Evolutionary conservation across 2,329 filamentous ascomycete genomes (phyloP), one percentile per base, ranked within the genome.

Genomic region (Colletotrichum cuscutae): DNA sequence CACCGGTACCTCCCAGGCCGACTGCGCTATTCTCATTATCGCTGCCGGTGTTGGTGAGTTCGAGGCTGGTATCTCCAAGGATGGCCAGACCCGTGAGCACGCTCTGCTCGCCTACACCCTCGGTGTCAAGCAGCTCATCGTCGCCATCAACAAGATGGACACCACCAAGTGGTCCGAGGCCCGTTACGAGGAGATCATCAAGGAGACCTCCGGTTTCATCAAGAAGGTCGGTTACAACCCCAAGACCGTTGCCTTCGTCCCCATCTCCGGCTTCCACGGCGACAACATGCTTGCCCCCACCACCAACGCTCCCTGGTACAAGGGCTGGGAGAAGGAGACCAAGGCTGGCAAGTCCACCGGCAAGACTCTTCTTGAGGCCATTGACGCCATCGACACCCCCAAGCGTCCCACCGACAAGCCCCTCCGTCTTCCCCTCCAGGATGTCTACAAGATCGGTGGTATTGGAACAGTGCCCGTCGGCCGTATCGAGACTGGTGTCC

Each of bases 51-150:
- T 95, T 95, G 97, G 97, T 98, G 97, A 99, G 93, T 99, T 99
- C 93, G 97, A 99, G 93, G 97, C 97, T 93, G 97, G 97, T 98
- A 99, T 99, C 94, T 98, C 97, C 93, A 99, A 99, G 95, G 97
- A 98, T 95, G 97, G 97, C 88, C 97, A 99, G 94, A 99, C 97
- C 82, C 97, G 97, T 94, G 97, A 99, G 95, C 97, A 99, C 94
- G 97, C 97, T 89, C 94, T 99, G 83, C 95, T 99, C 85, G 96
- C 97, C 87, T 98, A 97, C 94, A 98, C 97, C 87, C 94, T 99
- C 77, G 97, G 97, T 97, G 97, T 99, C 84, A 96, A 94, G 91
- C 96, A 99, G 92, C 95, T 99, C 90, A 98, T 99, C 85, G 96
- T 98, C 82, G 97, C 97, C 89, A 97, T 98, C 93, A 99, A 99